Evolutionary conservation across 2,329 filamentous ascomycete species (phyloP), one percentile per base, ranked within the genome.

Genomic region (Coniochaeta sp.): DNA sequence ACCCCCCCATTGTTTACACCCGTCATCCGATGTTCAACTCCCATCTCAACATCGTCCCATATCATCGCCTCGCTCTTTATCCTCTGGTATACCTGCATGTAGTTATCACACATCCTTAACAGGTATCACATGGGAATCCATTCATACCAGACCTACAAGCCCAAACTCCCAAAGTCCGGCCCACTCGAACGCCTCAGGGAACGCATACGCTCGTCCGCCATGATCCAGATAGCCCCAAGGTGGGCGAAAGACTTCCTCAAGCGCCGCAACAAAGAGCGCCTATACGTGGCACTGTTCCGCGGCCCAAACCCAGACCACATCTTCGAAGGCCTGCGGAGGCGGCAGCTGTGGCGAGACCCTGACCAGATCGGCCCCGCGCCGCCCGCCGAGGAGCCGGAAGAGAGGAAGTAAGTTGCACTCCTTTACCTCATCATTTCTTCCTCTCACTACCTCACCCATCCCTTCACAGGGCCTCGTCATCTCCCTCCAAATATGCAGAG

Each of bases 371-470:
- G 30, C 7, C 30, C 19, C 7, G n/a, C n/a, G n/a, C n/a, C n/a
- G n/a, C n/a, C n/a, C n/a, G 50, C 17, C 30, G 17, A 36, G 8
- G 54, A 55, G 3, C 30, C 30, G 2, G 54, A 55, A 17, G 54
- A 55, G 54, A 55, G 54, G 22, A 55, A 26, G 54, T 55, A 55
- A 55, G 6, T 36, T n/a, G n/a, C n/a, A n/a, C n/a, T n/a, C n/a
- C n/a, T n/a, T n/a, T n/a, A n/a, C n/a, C n/a, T n/a, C n/a, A n/a
- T n/a, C n/a, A n/a, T n/a, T n/a, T n/a, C n/a, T n/a, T n/a, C 17
- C 19, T n/a, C 50, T 10, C 50, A 17, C 3, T 5, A 6, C 2
- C 12, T 14, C 14, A 9, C 26, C 26, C 30, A 7, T 4, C 50
- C 26, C 9, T 17, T n/a, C 38, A 9, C 36, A 38, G 4, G 7